These are phyloP conservation scores for Thecamonas trahens DNA, from an alignment of 78 protist genomes.

Conservation along the genomic window DNA sequence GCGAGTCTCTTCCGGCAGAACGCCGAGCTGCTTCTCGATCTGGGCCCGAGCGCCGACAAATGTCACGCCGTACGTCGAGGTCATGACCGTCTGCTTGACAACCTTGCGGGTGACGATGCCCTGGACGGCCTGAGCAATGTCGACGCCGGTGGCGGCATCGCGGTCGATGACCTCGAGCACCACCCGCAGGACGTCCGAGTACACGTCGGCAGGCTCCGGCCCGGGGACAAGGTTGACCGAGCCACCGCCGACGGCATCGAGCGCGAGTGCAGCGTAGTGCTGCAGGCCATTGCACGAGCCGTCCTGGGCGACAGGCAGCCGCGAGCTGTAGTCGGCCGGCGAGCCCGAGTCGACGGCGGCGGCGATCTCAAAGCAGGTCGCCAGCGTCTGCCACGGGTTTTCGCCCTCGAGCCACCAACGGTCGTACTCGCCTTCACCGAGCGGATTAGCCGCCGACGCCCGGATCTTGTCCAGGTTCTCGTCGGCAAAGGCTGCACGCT, in stretches of 20 bases:
- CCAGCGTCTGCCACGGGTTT: constrained; percentile 75
- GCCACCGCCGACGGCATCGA: constrained; percentile 72
- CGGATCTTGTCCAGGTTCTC: constrained; percentile 22
- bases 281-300: constrained; percentile 91
- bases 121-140: constrained; percentile 11
- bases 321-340: constrained; percentile 30
- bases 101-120: constrained; percentile 66
- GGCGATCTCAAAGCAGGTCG: constrained; percentile 51
- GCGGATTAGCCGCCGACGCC: constrained; percentile 51
- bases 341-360: constrained; percentile 29
- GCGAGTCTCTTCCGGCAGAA: background rate
- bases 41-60: constrained; percentile 78
- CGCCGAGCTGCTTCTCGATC: constrained; percentile 38
- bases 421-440: constrained; percentile 1
- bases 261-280: constrained; percentile 94
- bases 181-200: constrained; percentile 44
- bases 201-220: constrained; percentile 72
- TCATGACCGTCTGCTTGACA: constrained; percentile 94
- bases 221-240: constrained; percentile 71
- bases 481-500: constrained; percentile 48
- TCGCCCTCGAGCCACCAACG: constrained; percentile 70
- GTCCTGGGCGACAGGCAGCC: constrained; percentile 76
- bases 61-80: constrained; percentile 92
- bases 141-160: constrained; percentile 15
- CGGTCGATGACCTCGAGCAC: constrained; percentile 13